Percentiles rank a stretch among this genome's conserved stretches.
Conservation (phyloP, 208 protist species). For the Tritrichomonas musculus region DNA sequence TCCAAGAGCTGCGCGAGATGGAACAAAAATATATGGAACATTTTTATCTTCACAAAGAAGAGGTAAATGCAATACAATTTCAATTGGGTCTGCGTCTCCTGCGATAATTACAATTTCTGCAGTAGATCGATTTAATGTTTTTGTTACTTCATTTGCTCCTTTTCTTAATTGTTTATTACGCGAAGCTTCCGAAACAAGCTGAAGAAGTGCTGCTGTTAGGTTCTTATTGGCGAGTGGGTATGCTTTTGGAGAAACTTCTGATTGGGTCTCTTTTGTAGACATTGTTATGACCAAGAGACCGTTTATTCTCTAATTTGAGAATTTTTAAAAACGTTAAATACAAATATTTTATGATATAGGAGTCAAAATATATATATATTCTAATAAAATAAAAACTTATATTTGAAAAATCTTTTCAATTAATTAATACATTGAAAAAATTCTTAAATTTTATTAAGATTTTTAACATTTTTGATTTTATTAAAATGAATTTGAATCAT, state of each 20-base stretch:
- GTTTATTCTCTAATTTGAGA: too few species aligned
- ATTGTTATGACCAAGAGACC: not conserved
- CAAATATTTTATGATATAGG: too few species aligned
- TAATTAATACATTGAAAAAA: too few species aligned
- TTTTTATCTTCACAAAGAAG: slow-evolving; percentile 99
- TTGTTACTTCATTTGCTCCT: slow-evolving; percentile 99
- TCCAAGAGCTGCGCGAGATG: slow-evolving; percentile 89
- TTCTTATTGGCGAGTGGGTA: slow-evolving; percentile 87
- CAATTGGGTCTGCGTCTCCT: slow-evolving; percentile 97
- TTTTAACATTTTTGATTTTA: too few species aligned
- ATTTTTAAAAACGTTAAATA: too few species aligned
- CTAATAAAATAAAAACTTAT: too few species aligned
- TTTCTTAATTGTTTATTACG: slow-evolving; percentile 97
- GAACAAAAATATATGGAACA: slow-evolving; percentile 99
- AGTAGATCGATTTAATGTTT: slow-evolving; percentile 95
- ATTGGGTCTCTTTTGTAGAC: not conserved
- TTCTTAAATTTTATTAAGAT: too few species aligned
- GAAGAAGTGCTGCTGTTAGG: slow-evolving; percentile 63
- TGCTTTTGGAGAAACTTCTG: slow-evolving; percentile 74
- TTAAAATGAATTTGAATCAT: too few species aligned
- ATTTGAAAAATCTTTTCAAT: too few species aligned
- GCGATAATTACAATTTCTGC: slow-evolving; percentile 94
- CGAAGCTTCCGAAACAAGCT: slow-evolving; percentile 66
- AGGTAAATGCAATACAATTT: slow-evolving; percentile 99
- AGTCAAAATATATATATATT: too few species aligned